These are phyloP conservation scores for Quercus phellos DNA, from an alignment of 331 rosid genomes.

Conservation along the genomic window DNA sequence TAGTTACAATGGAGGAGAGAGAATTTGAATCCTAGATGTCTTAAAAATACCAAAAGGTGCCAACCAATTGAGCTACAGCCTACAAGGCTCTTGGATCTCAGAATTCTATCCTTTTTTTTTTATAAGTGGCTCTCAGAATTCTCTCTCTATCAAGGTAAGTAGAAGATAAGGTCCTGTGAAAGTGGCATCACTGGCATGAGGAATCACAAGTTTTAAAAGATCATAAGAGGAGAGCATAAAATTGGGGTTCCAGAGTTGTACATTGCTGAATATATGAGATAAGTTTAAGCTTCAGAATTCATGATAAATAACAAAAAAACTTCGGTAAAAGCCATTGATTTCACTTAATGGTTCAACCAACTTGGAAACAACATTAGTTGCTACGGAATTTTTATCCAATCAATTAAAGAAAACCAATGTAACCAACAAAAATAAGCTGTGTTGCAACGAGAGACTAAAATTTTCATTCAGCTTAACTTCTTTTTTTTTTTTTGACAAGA, in stretches of 20 bases:
- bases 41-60: no score
- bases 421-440: not conserved
- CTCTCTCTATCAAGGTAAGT: no score
- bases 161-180: not conserved
- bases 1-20: no score
- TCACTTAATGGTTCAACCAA: not conserved
- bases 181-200: not conserved
- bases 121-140: no score
- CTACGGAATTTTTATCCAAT: not conserved
- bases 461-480: not conserved
- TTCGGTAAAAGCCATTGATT: not conserved
- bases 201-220: not conserved
- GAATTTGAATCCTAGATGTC: no score
- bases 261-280: not conserved
- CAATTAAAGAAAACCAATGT: not conserved
- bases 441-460: not conserved
- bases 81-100: no score
- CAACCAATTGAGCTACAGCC: no score
- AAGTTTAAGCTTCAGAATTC: no score
- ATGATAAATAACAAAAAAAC: not conserved
- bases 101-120: no score
- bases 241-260: not conserved
- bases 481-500: no score
- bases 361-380: not conserved
- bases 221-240: not conserved